Base-by-base conservation (phyloP, 371 early-diverging fungal species). In the Mortierella polycephala region DNA sequence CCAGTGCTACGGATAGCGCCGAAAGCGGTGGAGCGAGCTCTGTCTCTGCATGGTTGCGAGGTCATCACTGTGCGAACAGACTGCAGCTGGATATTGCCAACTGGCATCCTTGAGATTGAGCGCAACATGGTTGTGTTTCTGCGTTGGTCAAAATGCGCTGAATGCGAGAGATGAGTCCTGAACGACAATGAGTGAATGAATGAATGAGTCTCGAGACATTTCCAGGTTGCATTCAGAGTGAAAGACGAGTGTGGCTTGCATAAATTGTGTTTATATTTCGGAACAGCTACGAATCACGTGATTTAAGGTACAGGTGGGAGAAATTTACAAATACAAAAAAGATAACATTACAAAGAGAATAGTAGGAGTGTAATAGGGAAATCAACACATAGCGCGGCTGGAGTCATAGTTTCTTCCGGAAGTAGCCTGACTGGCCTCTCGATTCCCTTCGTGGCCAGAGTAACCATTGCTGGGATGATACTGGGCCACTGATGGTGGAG, bases 311-410 rank as follows among this genome's bases (percentile, higher is more conserved):
- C 30, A 30, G 4, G 1, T 30, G 30, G 4, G 30, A n/a, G 30
- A 30, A 30, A 30, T 30, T 4, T 30, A 30, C 30, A 46, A 51
- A 65, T 20, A 49, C 39, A 51, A 40, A 55, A 51, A 11, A 60
- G 50, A 60, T 49, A 14, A 16, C 21, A 18, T 20, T 18, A 20
- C 16, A 52, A 30, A 44, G 59, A 53, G 37, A 57, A 52, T 13
- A 49, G 47, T 13, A 49, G 47, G 12, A 18, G 21, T 20, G 45
- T 42, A 40, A 47, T 57, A 46, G 5, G 57, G 21, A 13, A 18
- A 39, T 71, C 59, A 76, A 39, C 76, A 76, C 76, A 76, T 76
- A n/a, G 76, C 76, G 7, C 76, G 76, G 49, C 64, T 71, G 10
- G 54, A 55, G 18, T 64, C 64, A 52, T 64, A 68, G 46, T 50